Base-by-base conservation (phyloP, 2,329 filamentous ascomycete species). In the Arthroderma sp. region DNA sequence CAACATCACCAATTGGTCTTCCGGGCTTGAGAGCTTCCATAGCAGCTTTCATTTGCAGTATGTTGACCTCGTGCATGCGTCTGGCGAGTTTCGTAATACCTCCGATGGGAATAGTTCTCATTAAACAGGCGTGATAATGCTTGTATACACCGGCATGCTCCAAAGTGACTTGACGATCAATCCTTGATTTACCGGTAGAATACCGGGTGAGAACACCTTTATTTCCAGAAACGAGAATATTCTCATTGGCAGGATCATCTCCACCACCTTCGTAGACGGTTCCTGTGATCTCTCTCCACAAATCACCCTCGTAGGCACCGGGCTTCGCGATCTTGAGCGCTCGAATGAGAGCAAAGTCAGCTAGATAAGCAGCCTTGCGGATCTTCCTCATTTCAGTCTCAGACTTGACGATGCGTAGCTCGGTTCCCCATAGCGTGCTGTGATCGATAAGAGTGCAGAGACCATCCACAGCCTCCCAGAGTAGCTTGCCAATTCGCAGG, bases 251-350 rank as follows among this genome's bases (percentile, higher is more conserved):
- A 4, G 59, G 59, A 47, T 61, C 58, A 42, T 62, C 58, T n/a
- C 58, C 58, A n/a, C 58, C 58, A 6, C 58, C 58, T 36, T 61
- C 58, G 42, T 62, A 62, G 33, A 62, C 59, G 5, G 58, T 61
- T 27, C 58, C 58, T 6, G 55, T 52, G 36, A 62, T 56, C 44
- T 62, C 59, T 4, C 58, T 53, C 58, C 58, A 62, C 8, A 62
- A 43, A 45, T 62, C 58, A n/a, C 59, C 59, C 45, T 62, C 58
- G 36, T 62, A 62, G 6, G 59, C 59, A 2, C 58, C 58, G 1
- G 58, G 58, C 33, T 62, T 62, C n/a, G 59, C 58, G 6, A 61
- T 36, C 49, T 62, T 60, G 27, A 62, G 56, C 4, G 58, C 49
- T 8, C 58, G 57, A n/a, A 61, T 53, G 32, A 61, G 58, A 7